A percentile compares a stretch with the other conserved stretches of the same genome.
Evolutionary conservation across 805 yeast genomes (phyloP).

Genomic region (Hermanozyma aechmeae): DNA sequence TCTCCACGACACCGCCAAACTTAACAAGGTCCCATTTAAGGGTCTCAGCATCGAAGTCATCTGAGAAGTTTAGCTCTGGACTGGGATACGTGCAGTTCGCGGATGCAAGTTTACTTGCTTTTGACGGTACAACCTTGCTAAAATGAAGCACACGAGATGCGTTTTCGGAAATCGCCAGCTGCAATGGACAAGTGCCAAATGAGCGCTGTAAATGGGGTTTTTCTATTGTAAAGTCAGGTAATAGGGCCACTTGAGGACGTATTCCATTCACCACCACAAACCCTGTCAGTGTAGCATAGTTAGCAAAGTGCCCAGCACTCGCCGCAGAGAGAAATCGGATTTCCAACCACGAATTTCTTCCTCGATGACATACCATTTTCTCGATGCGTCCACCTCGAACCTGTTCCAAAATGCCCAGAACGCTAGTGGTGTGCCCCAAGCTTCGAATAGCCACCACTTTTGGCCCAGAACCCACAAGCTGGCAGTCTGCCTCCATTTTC

Average conservation of each 20-base stretch:
- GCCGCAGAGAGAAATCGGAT: conserved; percentile 43
- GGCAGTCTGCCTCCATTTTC: no score
- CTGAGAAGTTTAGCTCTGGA: conserved; percentile 31
- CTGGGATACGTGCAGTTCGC: conserved; percentile 28
- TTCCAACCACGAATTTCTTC: conserved; percentile 20
- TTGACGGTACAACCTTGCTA: conserved; percentile 15
- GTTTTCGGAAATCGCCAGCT: conserved; percentile 18
- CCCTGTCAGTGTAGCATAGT: conserved; percentile 39
- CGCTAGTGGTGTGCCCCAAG: conserved; percentile 38
- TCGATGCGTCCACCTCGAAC: conserved; percentile 67
- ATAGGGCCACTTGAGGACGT: conserved; percentile 40
- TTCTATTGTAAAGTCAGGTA: no score
- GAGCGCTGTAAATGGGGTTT: no score
- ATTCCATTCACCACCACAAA: conserved; percentile 52
- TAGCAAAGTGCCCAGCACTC: conserved; percentile 46
- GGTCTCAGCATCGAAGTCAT: conserved; percentile 34
- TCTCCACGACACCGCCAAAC: conserved; percentile 54
- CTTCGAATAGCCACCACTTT: no score
- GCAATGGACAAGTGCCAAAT: conserved; percentile 10
- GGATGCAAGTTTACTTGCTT: conserved; percentile 13
- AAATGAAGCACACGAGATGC: conserved; percentile 50
- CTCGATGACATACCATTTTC: conserved; percentile 23
- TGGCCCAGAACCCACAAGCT: no score
- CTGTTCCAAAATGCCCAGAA: conserved; percentile 43
- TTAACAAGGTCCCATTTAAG: conserved; percentile 40